Conservation (phyloP, 805 yeast genomes). For the Nakazawaea ishiwadae region DNA sequence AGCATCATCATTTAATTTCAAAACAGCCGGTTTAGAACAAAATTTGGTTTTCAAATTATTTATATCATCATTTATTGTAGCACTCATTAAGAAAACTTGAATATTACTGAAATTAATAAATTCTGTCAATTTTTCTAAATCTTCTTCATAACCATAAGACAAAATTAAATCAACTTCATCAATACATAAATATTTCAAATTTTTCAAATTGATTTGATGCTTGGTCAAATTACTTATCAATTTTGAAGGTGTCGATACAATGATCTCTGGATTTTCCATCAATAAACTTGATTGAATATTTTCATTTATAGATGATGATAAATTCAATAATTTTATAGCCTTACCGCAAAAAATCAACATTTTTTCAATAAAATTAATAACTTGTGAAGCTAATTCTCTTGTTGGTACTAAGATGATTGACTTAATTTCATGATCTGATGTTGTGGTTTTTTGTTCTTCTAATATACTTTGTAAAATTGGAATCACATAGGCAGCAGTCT, state of each 20-base stretch:
- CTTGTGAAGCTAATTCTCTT: conserved; percentile 87
- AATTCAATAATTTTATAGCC: conserved; percentile 58
- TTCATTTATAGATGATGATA: conserved; percentile 53
- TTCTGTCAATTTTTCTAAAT: conserved; percentile 60
- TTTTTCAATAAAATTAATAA: conserved; percentile 61
- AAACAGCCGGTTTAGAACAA: conserved; percentile 79
- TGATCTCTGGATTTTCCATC: conserved; percentile 69
- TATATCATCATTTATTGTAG: conserved; percentile 86
- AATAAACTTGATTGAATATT: conserved; percentile 68
- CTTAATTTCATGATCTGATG: conserved; percentile 27
- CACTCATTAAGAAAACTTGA: conserved; percentile 94
- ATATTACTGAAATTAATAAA: conserved; percentile 65
- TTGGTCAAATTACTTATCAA: conserved; percentile 52
- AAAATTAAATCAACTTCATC: conserved; percentile 93
- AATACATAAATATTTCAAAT: conserved; percentile 69
- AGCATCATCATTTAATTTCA: conserved; percentile 66
- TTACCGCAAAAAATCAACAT: conserved; percentile 69
- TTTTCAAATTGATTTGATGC: conserved; percentile 45
- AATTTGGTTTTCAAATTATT: conserved; percentile 69
- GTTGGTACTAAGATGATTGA: conserved; percentile 88
- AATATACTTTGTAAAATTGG: conserved; percentile 82
- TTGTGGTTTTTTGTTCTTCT: conserved; percentile 28
- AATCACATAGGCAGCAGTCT: conserved; percentile 84
- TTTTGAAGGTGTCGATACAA: conserved; percentile 85
- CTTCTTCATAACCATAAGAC: conserved; percentile 89